Evolutionary conservation across 345 rosid genomes (phyloP).

Genomic region (Anacardium occidentale): DNA sequence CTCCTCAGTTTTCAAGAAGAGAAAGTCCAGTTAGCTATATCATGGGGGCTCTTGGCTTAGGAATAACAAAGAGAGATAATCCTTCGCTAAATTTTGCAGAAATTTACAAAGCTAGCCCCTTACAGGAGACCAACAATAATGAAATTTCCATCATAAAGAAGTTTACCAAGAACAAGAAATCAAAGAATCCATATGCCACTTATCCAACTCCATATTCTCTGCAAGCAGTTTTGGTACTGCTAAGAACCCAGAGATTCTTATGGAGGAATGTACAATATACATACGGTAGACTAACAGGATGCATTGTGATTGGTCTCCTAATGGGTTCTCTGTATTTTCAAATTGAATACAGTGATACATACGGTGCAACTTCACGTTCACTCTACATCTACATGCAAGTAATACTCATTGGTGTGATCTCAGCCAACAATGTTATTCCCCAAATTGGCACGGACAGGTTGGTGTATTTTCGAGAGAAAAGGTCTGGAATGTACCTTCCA

Average conservation of each 20-base stretch:
- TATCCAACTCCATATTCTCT: conserved; percentile 27
- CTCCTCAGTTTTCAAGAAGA: conserved; percentile 14
- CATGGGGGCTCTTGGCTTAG: conserved; percentile 29
- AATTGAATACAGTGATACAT: conserved; percentile 27
- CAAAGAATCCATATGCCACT: conserved; percentile 11
- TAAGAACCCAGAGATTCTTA: conserved; percentile 36
- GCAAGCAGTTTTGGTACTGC: conserved; percentile 30
- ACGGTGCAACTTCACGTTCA: conserved; percentile 24
- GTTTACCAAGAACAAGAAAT: conserved; percentile 16
- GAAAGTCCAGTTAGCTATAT: conserved; percentile 35
- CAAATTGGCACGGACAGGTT: conserved; percentile 38
- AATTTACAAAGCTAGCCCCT: conserved; percentile 25
- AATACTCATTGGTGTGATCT: conserved; percentile 32
- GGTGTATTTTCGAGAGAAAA: conserved; percentile 35
- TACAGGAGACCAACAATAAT: conserved; percentile 25
- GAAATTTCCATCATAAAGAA: conserved; percentile 19
- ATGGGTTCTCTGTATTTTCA: conserved; percentile 32
- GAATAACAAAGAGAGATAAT: conserved; percentile 19
- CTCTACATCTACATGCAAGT: conserved; percentile 37
- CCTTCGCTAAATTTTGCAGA: conserved; percentile 27
- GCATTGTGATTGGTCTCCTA: conserved; percentile 32
- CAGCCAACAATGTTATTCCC: conserved; percentile 34
- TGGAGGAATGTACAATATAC: conserved; percentile 36
- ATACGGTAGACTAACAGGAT: conserved; percentile 27
- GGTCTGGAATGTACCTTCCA: conserved; percentile 39